Conservation (phyloP, 1,139 yeast genomes). For the Taphrina betulina region DNA sequence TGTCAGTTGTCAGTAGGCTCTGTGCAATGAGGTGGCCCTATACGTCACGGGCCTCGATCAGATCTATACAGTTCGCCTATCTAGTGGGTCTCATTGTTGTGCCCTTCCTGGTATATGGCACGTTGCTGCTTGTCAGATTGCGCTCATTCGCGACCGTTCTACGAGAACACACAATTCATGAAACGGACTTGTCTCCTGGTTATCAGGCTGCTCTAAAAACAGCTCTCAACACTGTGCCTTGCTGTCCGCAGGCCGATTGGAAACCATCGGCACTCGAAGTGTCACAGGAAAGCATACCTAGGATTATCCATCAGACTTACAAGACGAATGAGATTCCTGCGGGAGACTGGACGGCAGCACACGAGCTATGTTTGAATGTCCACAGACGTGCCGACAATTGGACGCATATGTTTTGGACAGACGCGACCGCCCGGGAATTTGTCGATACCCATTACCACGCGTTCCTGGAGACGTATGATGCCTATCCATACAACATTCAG, state of each 20-base stretch:
- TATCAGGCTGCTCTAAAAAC: slow-evolving; percentile 6
- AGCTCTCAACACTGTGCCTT: slow-evolving; percentile 10
- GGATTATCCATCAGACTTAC: slow-evolving; percentile 31
- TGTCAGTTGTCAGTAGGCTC: too few relatives aligned
- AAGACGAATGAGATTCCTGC: slow-evolving; percentile 20
- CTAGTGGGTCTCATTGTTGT: neutral
- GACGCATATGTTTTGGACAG: slow-evolving; percentile 31
- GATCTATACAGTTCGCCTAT: neutral
- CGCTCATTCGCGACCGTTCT: slow-evolving; percentile 5
- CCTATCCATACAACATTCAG: slow-evolving; percentile 29
- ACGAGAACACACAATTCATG: neutral
- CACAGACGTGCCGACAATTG: slow-evolving; percentile 11
- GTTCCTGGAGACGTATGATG: slow-evolving; percentile 14
- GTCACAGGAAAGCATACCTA: slow-evolving; percentile 9
- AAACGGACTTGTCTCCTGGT: slow-evolving; percentile 3
- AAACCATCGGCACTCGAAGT: slow-evolving; percentile 4
- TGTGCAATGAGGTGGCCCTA: too few relatives aligned
- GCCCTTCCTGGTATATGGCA: neutral
- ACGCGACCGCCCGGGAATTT: slow-evolving; percentile 15
- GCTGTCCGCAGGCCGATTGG: slow-evolving; percentile 15
- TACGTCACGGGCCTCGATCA: too few relatives aligned
- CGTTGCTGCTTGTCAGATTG: neutral
- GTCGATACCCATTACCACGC: slow-evolving; percentile 10
- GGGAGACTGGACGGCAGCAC: slow-evolving; percentile 19
- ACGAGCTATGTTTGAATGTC: slow-evolving; percentile 10